Conservation (phyloP, 805 yeast species). For the Ogataea dorogensis region DNA sequence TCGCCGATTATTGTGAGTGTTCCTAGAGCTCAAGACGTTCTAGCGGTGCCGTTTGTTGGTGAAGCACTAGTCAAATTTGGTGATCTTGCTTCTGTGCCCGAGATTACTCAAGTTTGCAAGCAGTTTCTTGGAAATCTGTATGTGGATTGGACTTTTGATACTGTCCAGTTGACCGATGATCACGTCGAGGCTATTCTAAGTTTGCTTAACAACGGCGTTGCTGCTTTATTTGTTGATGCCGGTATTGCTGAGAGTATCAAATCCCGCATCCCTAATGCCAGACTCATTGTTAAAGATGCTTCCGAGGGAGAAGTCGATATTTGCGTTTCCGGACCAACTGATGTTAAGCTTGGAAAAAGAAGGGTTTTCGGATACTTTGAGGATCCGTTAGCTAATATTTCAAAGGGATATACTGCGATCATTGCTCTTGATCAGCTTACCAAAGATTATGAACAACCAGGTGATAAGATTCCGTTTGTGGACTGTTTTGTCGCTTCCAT, state of each 20-base stretch:
- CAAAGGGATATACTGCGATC: conserved; percentile 39
- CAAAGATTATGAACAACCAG: conserved; percentile 31
- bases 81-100: conserved; percentile 15
- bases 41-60: conserved; percentile 28
- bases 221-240: conserved; percentile 25
- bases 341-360: conserved; percentile 17
- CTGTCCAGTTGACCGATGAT: conserved; percentile 17
- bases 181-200: conserved; percentile 21
- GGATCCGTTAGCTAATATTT: conserved; percentile 22
- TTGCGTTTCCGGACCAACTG: conserved; percentile 20
- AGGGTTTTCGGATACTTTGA: conserved; percentile 15
- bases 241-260: conserved; percentile 21
- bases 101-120: conserved; percentile 17
- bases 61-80: conserved; percentile 27
- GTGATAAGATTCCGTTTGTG: conserved; percentile 34
- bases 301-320: conserved; percentile 20
- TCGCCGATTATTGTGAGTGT: conserved; percentile 35
- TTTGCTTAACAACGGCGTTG: conserved; percentile 33
- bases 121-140: conserved; percentile 20
- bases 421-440: conserved; percentile 32
- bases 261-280: conserved; percentile 34
- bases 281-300: conserved; percentile 29
- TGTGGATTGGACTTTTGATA: conserved; percentile 25
- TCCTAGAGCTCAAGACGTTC: conserved; percentile 13
- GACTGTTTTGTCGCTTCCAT: conserved; percentile 49